phyloP scores from a whole-genome alignment of 345 rosid species.

The Kandelia obovata region DNA sequence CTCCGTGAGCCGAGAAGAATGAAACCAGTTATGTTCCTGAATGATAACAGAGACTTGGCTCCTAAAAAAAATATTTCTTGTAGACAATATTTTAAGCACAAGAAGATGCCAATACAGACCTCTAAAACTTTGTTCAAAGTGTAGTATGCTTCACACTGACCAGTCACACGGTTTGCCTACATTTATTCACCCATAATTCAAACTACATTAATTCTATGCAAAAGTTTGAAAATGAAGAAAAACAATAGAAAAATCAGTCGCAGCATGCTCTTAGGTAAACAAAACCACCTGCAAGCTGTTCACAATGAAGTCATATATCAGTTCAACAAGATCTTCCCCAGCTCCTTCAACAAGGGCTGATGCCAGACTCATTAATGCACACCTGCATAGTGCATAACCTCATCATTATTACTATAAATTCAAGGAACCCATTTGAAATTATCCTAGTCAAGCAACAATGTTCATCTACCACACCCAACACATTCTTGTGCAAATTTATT shows the following conservation, averaged over 20 bases:
- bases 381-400: conserved; percentile 14
- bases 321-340: conserved; percentile 56
- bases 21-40: conserved; percentile 78
- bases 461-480: too few species aligned
- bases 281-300: conserved; percentile 55
- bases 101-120: conserved; percentile 38
- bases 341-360: conserved; percentile 74
- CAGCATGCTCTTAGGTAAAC: not conserved
- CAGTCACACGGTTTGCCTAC: conserved; percentile 49
- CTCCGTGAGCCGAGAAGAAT: conserved; percentile 60
- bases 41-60: conserved; percentile 24
- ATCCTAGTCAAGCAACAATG: too few species aligned
- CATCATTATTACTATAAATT: not conserved
- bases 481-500: too few species aligned
- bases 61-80: conserved; percentile 1
- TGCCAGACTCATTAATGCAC: conserved; percentile 55
- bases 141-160: conserved; percentile 63
- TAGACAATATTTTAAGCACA: conserved; percentile 7
- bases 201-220: not conserved
- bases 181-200: conserved; percentile 17
- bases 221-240: not conserved
- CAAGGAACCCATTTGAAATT: not conserved
- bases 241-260: not conserved
- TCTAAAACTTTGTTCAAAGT: conserved; percentile 64
- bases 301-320: conserved; percentile 58